Base-by-base conservation (phyloP, 2,329 filamentous ascomycete genomes). In the Cyclaneusma minus region DNA sequence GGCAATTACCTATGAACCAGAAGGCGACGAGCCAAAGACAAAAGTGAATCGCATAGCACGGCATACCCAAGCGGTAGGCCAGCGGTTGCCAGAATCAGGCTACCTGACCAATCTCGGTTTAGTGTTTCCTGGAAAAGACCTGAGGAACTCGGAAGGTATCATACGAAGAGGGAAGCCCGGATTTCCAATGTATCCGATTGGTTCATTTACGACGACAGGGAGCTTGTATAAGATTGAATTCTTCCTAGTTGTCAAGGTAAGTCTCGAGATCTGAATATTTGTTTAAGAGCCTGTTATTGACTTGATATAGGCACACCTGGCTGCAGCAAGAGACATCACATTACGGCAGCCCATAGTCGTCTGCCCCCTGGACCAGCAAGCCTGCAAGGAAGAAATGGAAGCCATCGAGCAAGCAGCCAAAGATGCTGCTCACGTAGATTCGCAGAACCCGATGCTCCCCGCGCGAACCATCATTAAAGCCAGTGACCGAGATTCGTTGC, bases 141-240 rank as follows among this genome's bases (percentile, higher is more conserved):
- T 89, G 24, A 65, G 87, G 37, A 89, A 95, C 48, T 60, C 68
- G 12, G 85, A 95, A 28, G 89, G 89, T 14, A 76, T 94, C 32
- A 62, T 95, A 44, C 81, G 82, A 29, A 62, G 85, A 41, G 79
- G 80, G 13, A 89, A 84, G 50, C 67, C 82, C 7, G 80, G 76
- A 14, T 95, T 94, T 51, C 89, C 89, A 5, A 71, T 80, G 48
- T 93, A 94, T 48, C 72, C 79, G 29, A 77, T 94, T 23, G 74
- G 68, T 17, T 87, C 85, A 1, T 98, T 98, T 45, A 94, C 89
- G 2, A 95, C 89, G 1, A 81, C 81, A 6, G 91, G 83, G 17
- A 87, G 78, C 18, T 65, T 98, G 9, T 98, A 98, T 60, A 95
- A 94, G 54, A 93, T 98, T 48, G 87, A 98, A 54, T 98, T 94